These are phyloP conservation scores for Cytospora schulzeri DNA, from an alignment of 2,329 filamentous ascomycete species.

Conservation along the genomic window DNA sequence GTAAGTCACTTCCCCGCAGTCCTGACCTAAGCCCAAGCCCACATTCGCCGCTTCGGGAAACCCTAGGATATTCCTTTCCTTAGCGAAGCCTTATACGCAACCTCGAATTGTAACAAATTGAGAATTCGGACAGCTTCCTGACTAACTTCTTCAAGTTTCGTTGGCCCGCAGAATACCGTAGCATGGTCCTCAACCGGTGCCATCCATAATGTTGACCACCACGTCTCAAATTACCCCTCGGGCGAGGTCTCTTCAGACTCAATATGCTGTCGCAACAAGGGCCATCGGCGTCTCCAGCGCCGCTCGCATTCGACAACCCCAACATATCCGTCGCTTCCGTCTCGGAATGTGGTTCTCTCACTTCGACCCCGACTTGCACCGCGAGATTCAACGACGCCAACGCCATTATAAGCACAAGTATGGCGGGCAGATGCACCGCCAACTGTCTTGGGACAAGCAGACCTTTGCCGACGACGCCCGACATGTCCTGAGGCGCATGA, in stretches of 20 bases:
- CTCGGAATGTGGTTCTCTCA: constrained; percentile 51
- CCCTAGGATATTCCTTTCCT: neutral
- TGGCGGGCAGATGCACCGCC: constrained; percentile 47
- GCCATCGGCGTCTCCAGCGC: constrained; percentile 28
- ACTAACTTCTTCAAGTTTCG: constrained; percentile 1
- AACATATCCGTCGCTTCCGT: constrained; percentile 51
- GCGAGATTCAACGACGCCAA: constrained; percentile 48
- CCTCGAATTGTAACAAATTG: neutral
- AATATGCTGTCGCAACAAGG: constrained; percentile 26
- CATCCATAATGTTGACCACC: constrained; percentile 39
- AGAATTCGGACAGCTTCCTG: neutral
- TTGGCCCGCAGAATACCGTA: neutral
- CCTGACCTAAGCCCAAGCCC: neutral
- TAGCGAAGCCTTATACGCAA: neutral
- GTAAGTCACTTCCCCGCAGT: neutral
- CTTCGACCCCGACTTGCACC: constrained; percentile 44
- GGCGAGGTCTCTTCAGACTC: constrained; percentile 32
- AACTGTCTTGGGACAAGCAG: constrained; percentile 49
- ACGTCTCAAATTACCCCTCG: constrained; percentile 36
- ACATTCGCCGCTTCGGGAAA: neutral
- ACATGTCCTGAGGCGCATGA: constrained; percentile 44
- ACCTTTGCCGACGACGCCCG: constrained; percentile 39
- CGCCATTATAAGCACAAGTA: constrained; percentile 48
- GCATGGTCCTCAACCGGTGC: constrained; percentile 8
- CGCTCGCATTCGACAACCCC: constrained; percentile 34